Conservation (phyloP, 2,329 filamentous ascomycete genomes). For the Fonsecaea erecta region DNA sequence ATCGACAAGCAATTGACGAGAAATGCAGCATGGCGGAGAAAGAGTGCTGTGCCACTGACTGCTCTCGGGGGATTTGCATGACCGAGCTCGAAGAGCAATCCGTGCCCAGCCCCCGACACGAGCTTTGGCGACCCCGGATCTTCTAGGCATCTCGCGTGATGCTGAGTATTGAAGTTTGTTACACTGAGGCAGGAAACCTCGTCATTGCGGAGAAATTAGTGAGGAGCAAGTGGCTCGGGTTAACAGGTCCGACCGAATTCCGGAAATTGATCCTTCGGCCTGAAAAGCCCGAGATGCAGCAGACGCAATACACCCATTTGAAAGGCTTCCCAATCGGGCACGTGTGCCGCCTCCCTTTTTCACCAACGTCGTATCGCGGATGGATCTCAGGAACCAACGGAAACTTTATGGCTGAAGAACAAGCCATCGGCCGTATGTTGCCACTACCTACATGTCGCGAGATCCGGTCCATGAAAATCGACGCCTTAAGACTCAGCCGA, state of each 20-base stretch:
- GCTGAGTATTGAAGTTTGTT: conserved; percentile 9
- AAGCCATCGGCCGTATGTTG: not conserved
- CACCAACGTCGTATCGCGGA: conserved; percentile 14
- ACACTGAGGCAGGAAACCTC: not conserved
- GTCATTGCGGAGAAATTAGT: not conserved
- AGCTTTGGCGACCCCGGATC: conserved; percentile 7
- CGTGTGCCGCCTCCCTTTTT: not conserved
- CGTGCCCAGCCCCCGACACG: not conserved
- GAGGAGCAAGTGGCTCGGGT: not conserved
- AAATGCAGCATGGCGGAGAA: conserved; percentile 1
- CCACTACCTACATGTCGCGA: not conserved
- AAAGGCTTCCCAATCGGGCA: conserved; percentile 1
- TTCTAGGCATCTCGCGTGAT: conserved; percentile 17
- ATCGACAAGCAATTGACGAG: not conserved
- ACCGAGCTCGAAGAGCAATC: conserved; percentile 9
- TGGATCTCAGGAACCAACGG: conserved; percentile 9
- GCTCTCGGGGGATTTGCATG: conserved; percentile 17
- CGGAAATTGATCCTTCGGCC: conserved; percentile 7
- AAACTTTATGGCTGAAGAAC: not conserved
- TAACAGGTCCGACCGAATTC: not conserved
- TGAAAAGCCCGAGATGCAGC: conserved; percentile 1
- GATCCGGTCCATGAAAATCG: not conserved
- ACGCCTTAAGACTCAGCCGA: not conserved
- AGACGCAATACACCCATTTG: not conserved
- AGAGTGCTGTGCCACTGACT: not conserved